A percentile compares a stretch with the other conserved stretches of the same genome.
These are phyloP conservation scores for Ambrosia trifida DNA, from an alignment of 129 eudicot species.

Conservation along the genomic window DNA sequence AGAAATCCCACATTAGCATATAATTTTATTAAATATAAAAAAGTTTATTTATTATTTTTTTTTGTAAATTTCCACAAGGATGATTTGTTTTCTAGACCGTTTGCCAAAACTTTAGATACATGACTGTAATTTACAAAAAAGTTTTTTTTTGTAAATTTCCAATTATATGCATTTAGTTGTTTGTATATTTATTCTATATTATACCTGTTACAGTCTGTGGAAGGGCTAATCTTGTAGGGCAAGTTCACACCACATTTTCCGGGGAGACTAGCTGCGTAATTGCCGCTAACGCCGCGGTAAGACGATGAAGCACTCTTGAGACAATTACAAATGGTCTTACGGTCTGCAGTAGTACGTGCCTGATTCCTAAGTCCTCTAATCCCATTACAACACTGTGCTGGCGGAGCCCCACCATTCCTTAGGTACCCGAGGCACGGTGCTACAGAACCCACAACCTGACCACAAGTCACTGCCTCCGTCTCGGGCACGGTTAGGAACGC, in stretches of 20 bases:
- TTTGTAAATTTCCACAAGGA: not conserved
- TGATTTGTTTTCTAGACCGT: too few relatives aligned
- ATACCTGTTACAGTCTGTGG: slow-evolving; percentile 47
- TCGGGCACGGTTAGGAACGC: not conserved
- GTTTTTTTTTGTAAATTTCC: not conserved
- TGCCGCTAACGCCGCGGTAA: not conserved
- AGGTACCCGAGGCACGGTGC: slow-evolving; percentile 35
- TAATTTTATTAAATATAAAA: too few relatives aligned
- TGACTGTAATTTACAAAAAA: too few relatives aligned
- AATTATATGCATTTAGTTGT: not conserved
- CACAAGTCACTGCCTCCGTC: slow-evolving; percentile 41
- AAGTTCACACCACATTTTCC: slow-evolving; percentile 43
- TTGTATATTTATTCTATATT: not conserved
- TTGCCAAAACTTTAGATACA: too few relatives aligned
- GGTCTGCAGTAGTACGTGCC: slow-evolving; percentile 37
- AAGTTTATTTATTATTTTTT: too few relatives aligned
- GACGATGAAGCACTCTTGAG: slow-evolving; percentile 28
- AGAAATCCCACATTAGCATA: not conserved
- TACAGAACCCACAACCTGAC: slow-evolving; percentile 24
- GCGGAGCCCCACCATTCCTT: not conserved
- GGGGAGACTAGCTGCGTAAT: slow-evolving; percentile 38
- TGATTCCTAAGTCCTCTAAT: slow-evolving; percentile 22
- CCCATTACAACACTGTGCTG: slow-evolving; percentile 40
- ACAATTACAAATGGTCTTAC: slow-evolving; percentile 39
- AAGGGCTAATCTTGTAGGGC: slow-evolving; percentile 51